Evolutionary conservation across 2,329 filamentous ascomycete species (phyloP).

Genomic region (Pleomassaria siparia): DNA sequence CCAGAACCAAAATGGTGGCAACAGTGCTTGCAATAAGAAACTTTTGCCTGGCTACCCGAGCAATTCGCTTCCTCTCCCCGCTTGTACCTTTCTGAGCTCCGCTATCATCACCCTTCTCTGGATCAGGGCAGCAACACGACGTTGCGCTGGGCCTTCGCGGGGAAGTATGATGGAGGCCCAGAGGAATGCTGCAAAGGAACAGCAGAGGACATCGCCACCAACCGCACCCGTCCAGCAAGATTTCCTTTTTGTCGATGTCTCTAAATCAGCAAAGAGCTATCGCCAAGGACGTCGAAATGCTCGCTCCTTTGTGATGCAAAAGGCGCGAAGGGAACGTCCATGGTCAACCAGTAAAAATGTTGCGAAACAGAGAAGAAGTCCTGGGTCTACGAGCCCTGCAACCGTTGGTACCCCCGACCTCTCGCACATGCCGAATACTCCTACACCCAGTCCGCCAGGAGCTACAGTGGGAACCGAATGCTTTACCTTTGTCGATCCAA

Average conservation of each 20-base stretch:
- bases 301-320: conserved; percentile 45
- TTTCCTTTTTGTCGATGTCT: conserved; percentile 43
- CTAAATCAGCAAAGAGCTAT: conserved; percentile 38
- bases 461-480: conserved; percentile 18
- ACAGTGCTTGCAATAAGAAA: conserved; percentile 29
- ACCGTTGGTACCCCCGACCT: conserved; percentile 33
- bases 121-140: conserved; percentile 19
- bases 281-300: conserved; percentile 43
- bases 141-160: conserved; percentile 21
- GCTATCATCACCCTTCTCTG: conserved; percentile 21
- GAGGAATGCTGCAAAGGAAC: conserved; percentile 23
- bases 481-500: conserved; percentile 18
- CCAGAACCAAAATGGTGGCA: conserved; percentile 31
- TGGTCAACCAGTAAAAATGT: conserved; percentile 45
- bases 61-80: conserved; percentile 19
- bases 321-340: conserved; percentile 38
- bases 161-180: conserved; percentile 30
- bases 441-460: conserved; percentile 35
- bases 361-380: conserved; percentile 33
- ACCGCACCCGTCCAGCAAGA: conserved; percentile 31
- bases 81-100: conserved; percentile 26
- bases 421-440: conserved; percentile 29
- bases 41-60: conserved; percentile 22
- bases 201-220: conserved; percentile 21
- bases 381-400: conserved; percentile 29